Percentiles rank a stretch among this genome's conserved stretches.
Conservation (phyloP, 2,329 filamentous ascomycete species). For the Stachybotrys chartarum region DNA sequence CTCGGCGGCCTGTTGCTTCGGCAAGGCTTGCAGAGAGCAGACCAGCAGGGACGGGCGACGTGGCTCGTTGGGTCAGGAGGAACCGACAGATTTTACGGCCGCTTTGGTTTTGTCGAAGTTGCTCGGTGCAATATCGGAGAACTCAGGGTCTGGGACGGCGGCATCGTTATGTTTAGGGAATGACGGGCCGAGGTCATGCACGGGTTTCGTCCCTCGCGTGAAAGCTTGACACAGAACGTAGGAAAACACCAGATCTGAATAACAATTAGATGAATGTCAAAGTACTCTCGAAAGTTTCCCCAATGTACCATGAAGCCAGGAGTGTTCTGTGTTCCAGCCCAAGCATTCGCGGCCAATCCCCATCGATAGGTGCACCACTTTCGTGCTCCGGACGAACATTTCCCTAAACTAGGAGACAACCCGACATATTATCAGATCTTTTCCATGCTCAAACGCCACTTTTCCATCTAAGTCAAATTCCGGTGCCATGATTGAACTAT, state of each 20-base stretch:
- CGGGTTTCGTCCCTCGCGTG: neutral
- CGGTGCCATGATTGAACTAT: too few species aligned
- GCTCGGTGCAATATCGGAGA: constrained; percentile 27
- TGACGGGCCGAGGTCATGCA: constrained; percentile 5
- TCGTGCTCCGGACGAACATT: neutral
- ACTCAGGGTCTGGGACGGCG: constrained; percentile 26
- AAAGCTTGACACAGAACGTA: neutral
- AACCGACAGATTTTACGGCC: constrained; percentile 22
- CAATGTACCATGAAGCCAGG: neutral
- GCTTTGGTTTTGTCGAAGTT: constrained; percentile 25
- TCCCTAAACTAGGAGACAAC: neutral
- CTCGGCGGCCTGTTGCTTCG: constrained; percentile 21
- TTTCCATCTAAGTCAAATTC: too few species aligned
- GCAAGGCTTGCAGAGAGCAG: constrained; percentile 20
- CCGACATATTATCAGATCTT: too few species aligned
- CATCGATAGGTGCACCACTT: neutral
- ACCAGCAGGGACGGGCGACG: constrained; percentile 18
- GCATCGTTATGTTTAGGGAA: constrained; percentile 28
- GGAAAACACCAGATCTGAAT: neutral
- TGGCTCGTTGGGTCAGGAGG: constrained; percentile 25
- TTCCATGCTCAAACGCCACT: too few species aligned
- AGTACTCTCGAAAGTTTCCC: neutral
- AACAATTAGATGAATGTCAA: neutral
- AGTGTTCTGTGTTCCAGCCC: neutral
- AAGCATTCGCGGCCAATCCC: neutral